phyloP scores from a whole-genome alignment of 2,329 filamentous ascomycete genomes.

The Fusarium cyanostomum region DNA sequence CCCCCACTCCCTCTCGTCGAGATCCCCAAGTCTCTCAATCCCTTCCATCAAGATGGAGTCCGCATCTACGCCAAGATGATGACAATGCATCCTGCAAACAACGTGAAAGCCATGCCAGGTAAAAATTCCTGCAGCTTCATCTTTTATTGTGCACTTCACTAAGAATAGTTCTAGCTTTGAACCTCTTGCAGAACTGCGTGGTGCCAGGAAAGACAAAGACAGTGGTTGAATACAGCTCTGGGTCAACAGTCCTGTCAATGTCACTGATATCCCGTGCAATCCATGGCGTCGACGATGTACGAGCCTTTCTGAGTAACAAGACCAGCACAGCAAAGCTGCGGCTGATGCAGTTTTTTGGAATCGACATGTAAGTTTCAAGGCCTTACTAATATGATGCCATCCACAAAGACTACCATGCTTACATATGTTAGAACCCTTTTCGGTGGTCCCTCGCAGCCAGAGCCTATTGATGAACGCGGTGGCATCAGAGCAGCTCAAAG shows the following conservation, averaged over 20 bases:
- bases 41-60: conserved; percentile 65
- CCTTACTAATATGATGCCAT: not conserved
- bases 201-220: conserved; percentile 55
- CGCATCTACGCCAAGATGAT: conserved; percentile 74
- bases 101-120: conserved; percentile 71
- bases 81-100: conserved; percentile 70
- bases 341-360: conserved; percentile 68
- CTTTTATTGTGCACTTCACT: not conserved
- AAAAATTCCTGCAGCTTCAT: not conserved
- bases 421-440: conserved; percentile 57
- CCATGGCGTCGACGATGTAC: conserved; percentile 60
- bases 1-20: conserved; percentile 71
- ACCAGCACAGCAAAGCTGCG: conserved; percentile 62
- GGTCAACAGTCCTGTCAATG: conserved; percentile 70
- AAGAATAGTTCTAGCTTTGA: conserved; percentile 51
- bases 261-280: conserved; percentile 62
- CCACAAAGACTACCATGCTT: not conserved
- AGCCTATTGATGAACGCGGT: conserved; percentile 62
- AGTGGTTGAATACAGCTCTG: conserved; percentile 69
- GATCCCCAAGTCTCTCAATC: conserved; percentile 65
- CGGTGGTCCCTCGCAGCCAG: conserved; percentile 67
- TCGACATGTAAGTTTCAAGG: conserved; percentile 55
- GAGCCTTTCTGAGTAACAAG: conserved; percentile 68
- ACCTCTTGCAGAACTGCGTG: conserved; percentile 52
- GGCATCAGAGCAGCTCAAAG: conserved; percentile 60